Conservation (phyloP, 2,329 filamentous ascomycete genomes). For the Ascochyta pisi region DNA sequence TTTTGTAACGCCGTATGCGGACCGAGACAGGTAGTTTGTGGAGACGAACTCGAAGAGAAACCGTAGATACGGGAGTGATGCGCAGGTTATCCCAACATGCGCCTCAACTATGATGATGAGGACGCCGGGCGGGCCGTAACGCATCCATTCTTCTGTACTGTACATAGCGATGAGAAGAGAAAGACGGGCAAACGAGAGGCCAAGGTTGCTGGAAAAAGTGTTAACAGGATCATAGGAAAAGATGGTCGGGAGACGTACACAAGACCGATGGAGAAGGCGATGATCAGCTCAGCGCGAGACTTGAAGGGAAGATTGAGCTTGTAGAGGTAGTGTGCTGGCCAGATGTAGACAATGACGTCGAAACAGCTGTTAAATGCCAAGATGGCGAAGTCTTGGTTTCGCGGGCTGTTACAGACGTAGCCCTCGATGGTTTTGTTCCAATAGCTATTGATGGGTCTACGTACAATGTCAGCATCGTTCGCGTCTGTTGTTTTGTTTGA, state of each 20-base stretch:
- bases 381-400: slow-evolving; percentile 19
- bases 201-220: slow-evolving; percentile 5
- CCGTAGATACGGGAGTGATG: slow-evolving; percentile 14
- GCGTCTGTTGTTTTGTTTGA: background rate
- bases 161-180: slow-evolving; percentile 19
- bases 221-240: background rate
- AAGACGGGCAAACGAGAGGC: slow-evolving; percentile 15
- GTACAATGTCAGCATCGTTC: background rate
- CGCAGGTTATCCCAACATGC: slow-evolving; percentile 14
- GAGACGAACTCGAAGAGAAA: slow-evolving; percentile 17
- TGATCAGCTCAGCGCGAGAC: slow-evolving; percentile 18
- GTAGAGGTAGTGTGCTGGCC: slow-evolving; percentile 28
- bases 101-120: slow-evolving; percentile 19
- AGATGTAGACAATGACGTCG: slow-evolving; percentile 25
- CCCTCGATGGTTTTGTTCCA: slow-evolving; percentile 13
- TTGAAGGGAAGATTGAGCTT: slow-evolving; percentile 24
- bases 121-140: slow-evolving; percentile 16
- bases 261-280: slow-evolving; percentile 22
- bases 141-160: slow-evolving; percentile 11
- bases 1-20: slow-evolving; percentile 8
- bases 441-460: slow-evolving; percentile 13
- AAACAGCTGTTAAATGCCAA: slow-evolving; percentile 23
- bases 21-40: slow-evolving; percentile 3
- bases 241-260: slow-evolving; percentile 3
- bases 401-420: slow-evolving; percentile 15